Evolutionary conservation across 2,329 filamentous ascomycete genomes (phyloP), one percentile per base, ranked within the genome.

Genomic region (Xylariomycetidae sp.): DNA sequence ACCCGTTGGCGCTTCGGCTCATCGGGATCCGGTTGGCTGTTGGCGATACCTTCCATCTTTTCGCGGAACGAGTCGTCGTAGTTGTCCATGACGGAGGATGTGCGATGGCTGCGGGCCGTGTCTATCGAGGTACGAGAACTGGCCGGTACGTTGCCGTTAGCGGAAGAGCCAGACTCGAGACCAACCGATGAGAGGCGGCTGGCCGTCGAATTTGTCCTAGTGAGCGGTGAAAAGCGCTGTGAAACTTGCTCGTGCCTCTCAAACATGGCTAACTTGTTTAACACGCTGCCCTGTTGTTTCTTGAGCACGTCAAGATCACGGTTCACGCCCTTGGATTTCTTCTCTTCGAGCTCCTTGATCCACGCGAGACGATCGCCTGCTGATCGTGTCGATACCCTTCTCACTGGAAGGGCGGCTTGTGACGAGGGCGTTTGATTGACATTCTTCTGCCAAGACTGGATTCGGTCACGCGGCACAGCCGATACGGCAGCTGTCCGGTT

Each of bases 331-430:
- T 31, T 34, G 26, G 40, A 37, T 31, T 43, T 43, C 40, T 43
- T 43, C 28, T 40, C 40, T 27, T 43, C 40, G 17, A 43, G 40
- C 34, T 43, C 40, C 8, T 27, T 27, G 30, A 43, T 43, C 40
- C 40, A 43, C n/a, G 40, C 40, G 8, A 43, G 37, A 10, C 40
- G 40, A 29, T 39, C 34, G 34, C 37, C 37, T 2, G 31, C 31
- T 9, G 34, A 34, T 8, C 34, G 31, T 5, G 28, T 25, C 17
- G 40, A 40, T 6, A 33, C 18, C 26, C 23, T 43, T 14, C 40
- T 37, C n/a, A 23, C 27, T 18, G 30, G 26, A 20, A 14, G n/a
- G 13, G 18, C 18, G 10, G n/a, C 20, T 9, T 18, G 25, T 2
- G 37, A 26, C n/a, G 37, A 16, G 17, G 39, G 39, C 3, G 39